A percentile compares a stretch with the other conserved stretches of the same genome.
Conservation (phyloP, 306 rosid genomes). For the Luffa acutangula region DNA sequence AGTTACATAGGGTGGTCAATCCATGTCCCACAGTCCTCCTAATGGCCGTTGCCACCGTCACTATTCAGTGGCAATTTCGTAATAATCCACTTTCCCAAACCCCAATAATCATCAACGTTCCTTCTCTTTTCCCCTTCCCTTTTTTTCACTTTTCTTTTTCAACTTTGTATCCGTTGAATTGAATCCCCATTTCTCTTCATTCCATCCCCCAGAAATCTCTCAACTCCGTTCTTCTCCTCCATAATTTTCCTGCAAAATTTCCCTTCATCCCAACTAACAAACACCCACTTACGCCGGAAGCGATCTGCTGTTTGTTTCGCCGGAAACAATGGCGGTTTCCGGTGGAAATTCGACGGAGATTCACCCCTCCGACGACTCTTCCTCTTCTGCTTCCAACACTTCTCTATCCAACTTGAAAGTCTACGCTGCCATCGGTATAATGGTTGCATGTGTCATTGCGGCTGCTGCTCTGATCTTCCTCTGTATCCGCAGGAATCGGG, state of each 20-base stretch:
- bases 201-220: not conserved
- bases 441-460: constrained; percentile 21
- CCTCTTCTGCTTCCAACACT: constrained; percentile 23
- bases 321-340: constrained; percentile 41
- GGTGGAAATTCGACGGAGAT: constrained; percentile 17
- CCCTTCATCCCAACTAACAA: not conserved
- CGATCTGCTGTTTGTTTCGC: not conserved
- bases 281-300: not conserved
- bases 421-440: constrained; percentile 33
- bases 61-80: constrained; percentile 9
- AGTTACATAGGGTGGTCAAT: not conserved
- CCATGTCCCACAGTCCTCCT: not conserved
- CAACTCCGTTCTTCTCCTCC: constrained; percentile 5
- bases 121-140: not conserved
- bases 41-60: not conserved
- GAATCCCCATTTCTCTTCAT: constrained; percentile 21
- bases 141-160: not conserved
- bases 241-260: not conserved
- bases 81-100: not conserved
- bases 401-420: constrained; percentile 35
- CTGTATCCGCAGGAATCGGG: constrained; percentile 35
- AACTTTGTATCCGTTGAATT: constrained; percentile 56
- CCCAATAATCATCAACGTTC: not conserved
- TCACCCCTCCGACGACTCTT: constrained; percentile 13
- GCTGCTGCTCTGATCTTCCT: constrained; percentile 34